These are phyloP conservation scores for Metschnikowia cerradonensis DNA, from an alignment of 805 yeast species.

Conservation along the genomic window DNA sequence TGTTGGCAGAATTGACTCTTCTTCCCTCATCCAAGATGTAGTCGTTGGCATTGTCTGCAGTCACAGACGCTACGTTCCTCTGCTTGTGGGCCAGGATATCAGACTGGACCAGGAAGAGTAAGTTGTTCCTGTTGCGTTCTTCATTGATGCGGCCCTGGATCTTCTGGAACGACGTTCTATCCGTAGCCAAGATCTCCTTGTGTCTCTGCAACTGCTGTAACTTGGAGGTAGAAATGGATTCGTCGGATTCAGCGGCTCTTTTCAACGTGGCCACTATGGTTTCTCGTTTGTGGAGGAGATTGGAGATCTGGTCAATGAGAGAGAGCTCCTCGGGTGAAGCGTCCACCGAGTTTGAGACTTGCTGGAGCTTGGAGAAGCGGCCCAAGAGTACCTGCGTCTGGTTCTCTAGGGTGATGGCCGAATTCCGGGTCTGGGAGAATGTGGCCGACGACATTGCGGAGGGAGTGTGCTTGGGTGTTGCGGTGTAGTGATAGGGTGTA, in stretches of 20 bases:
- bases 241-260: constrained; percentile 50
- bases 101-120: constrained; percentile 69
- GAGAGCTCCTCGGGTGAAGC: constrained; percentile 22
- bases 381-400: constrained; percentile 58
- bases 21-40: constrained; percentile 76
- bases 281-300: constrained; percentile 40
- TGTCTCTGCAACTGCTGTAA: constrained; percentile 81
- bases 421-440: constrained; percentile 65
- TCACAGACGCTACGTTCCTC: constrained; percentile 21
- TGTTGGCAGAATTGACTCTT: constrained; percentile 68
- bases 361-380: constrained; percentile 33
- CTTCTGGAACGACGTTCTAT: constrained; percentile 57
- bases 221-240: constrained; percentile 61
- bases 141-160: constrained; percentile 58
- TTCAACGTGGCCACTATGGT: constrained; percentile 49
- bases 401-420: constrained; percentile 65
- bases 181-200: constrained; percentile 69
- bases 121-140: constrained; percentile 71
- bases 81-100: constrained; percentile 72
- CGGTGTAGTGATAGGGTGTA: neutral
- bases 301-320: constrained; percentile 23
- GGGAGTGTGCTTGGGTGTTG: neutral
- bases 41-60: constrained; percentile 48
- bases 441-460: constrained; percentile 24
- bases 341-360: constrained; percentile 18